Percentiles rank a stretch among this genome's conserved stretches.
Evolutionary conservation across 2,329 filamentous ascomycete species (phyloP).

Genomic region (Arthrobotrys pseudoclavata): DNA sequence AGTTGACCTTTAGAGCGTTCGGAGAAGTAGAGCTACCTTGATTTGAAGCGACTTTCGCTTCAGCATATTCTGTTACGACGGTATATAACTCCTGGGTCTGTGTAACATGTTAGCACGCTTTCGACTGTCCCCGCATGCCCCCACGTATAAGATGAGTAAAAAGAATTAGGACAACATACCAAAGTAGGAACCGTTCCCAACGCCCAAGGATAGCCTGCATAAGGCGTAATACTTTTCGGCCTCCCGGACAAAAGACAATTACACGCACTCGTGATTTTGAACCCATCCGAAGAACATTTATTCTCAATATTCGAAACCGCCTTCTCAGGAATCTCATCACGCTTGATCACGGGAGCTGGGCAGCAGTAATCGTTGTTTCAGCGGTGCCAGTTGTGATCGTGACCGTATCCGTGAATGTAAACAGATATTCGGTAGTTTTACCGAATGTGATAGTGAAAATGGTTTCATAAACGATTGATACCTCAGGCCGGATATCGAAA

Average conservation of each 20-base stretch:
- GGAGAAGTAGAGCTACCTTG: constrained; percentile 12
- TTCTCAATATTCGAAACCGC: constrained; percentile 27
- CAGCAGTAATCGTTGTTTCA: constrained; percentile 10
- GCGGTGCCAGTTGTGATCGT: constrained; percentile 13
- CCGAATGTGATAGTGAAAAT: not conserved
- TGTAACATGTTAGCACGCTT: not conserved
- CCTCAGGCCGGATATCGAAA: constrained; percentile 9
- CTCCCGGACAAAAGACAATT: constrained; percentile 13
- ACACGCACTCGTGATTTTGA: constrained; percentile 25
- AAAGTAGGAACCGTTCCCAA: constrained; percentile 1
- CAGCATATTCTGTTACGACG: constrained; percentile 14
- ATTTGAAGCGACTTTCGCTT: constrained; percentile 15
- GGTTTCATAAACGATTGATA: not conserved
- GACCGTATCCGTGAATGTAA: constrained; percentile 13
- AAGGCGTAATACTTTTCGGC: constrained; percentile 6
- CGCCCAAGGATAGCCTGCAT: not conserved
- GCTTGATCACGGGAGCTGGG: not conserved
- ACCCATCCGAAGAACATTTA: constrained; percentile 16
- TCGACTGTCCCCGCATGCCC: too few species aligned
- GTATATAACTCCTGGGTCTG: constrained; percentile 5
- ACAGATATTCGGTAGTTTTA: constrained; percentile 13
- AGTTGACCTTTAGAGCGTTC: constrained; percentile 18
- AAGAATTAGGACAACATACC: not conserved
- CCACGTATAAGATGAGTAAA: too few species aligned
- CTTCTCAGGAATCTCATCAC: constrained; percentile 17